These are phyloP conservation scores for Verbascum thapsus DNA, from an alignment of 257 asterid species.

Conservation along the genomic window DNA sequence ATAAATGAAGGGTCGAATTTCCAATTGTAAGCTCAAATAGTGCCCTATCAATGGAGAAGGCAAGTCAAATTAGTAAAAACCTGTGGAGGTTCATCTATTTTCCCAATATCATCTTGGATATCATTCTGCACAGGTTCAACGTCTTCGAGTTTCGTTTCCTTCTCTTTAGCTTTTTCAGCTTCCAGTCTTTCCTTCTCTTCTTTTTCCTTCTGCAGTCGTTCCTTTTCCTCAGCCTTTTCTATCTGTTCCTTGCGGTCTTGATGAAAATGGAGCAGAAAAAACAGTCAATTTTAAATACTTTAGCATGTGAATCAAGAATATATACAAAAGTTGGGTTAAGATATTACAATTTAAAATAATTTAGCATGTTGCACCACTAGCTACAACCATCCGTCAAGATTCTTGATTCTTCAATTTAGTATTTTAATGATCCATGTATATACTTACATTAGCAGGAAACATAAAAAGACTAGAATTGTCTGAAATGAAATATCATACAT, in stretches of 20 bases:
- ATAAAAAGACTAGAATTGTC: conserved; percentile 14
- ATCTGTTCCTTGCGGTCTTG: conserved; percentile 85
- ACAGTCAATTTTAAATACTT: conserved; percentile 28
- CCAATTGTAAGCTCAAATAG: conserved; percentile 25
- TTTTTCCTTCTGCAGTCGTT: conserved; percentile 75
- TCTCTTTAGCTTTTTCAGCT: conserved; percentile 48
- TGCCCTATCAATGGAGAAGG: conserved; percentile 5
- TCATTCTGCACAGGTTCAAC: conserved; percentile 45
- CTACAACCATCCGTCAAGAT: conserved; percentile 6
- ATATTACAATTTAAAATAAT: conserved; percentile 2
- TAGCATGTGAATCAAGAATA: background rate
- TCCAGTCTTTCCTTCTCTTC: conserved; percentile 72
- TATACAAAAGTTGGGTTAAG: conserved; percentile 1
- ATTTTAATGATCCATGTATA: conserved; percentile 1
- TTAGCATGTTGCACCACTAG: conserved; percentile 1
- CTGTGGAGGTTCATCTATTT: conserved; percentile 53
- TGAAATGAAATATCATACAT: conserved; percentile 8
- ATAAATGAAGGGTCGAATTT: conserved; percentile 17
- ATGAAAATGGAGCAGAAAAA: conserved; percentile 30
- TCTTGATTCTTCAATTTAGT: conserved; percentile 18
- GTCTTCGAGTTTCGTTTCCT: conserved; percentile 49
- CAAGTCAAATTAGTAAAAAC: conserved; percentile 38
- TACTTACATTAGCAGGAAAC: background rate
- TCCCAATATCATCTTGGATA: conserved; percentile 46
- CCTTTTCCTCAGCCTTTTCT: conserved; percentile 91